Base-by-base conservation (phyloP, 2,329 filamentous ascomycete species). In the Alternaria ethzedia region DNA sequence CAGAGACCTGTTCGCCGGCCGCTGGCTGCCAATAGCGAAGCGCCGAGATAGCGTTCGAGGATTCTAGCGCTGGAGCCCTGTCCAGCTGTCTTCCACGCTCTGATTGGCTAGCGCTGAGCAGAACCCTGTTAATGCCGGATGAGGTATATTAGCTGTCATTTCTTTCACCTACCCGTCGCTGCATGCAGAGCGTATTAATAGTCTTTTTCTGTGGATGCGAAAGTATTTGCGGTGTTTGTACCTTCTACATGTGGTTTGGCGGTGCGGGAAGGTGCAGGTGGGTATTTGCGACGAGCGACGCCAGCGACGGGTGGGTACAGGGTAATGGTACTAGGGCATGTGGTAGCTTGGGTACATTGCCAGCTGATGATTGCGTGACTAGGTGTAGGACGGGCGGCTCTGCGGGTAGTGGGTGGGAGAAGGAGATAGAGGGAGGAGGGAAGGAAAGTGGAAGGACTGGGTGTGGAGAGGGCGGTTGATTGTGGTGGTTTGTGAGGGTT, bases 301-400 rank as follows among this genome's bases (percentile, higher is more conserved):
- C 32, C 32, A 36, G 32, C 32, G 32, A 36, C 32, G 32, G 32
- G 32, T 36, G 32, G 32, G 15, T 36, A 36, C 32, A n/a, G 32
- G 32, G 32, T 1, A 36, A 0, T 36, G 0, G 32, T 36, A 9
- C 32, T 36, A 5, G 32, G 32, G 8, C 0, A 28, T 28, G 10
- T n/a, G 2, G 32, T 41, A 41, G 32, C 15, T 41, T 60, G 64
- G 61, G 30, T 32, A 51, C 65, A 6, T 23, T 45, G 41, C 25
- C 25, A 56, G 64, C 41, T 32, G 47, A 51, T 56, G 21, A 46
- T 28, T 17, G 64, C 23, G 45, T 54, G 21, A 36, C 17, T 13
- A 61, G 21, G 45, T 54, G 70, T 68, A 57, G 63, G 63, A 71
- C 70, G 70, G 70, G 73, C 71, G 73, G 73, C 73, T 75, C 72